phyloP scores from a whole-genome alignment of 164 flowering plant species.

The Chimonanthus salicifolius region DNA sequence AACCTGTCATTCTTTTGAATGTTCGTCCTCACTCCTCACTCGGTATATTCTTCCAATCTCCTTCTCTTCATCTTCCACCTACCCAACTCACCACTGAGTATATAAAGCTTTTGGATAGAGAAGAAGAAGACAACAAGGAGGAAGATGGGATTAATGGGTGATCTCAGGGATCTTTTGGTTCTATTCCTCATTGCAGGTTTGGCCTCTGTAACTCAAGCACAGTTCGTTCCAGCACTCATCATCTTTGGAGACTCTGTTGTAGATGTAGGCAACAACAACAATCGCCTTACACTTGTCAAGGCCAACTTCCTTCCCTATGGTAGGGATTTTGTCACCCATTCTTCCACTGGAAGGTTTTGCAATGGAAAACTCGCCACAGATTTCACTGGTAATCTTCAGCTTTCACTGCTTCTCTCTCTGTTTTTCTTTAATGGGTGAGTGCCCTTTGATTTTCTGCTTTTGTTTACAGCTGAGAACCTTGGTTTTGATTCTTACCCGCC shows the following conservation, averaged over 20 bases:
- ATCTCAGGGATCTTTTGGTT: conserved; percentile 10
- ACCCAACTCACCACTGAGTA: neutral
- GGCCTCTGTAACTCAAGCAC: conserved; percentile 26
- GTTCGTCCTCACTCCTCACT: neutral
- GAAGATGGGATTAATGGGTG: conserved; percentile 1
- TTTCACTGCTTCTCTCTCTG: neutral
- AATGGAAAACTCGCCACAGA: conserved; percentile 86
- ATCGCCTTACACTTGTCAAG: conserved; percentile 50
- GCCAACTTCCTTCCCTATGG: conserved; percentile 89
- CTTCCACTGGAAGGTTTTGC: conserved; percentile 82
- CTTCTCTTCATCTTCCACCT: neutral
- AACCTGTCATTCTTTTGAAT: no score
- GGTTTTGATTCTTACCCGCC: conserved; percentile 81
- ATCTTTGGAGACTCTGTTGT: conserved; percentile 89
- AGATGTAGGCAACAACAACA: conserved; percentile 85
- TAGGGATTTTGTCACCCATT: conserved; percentile 59
- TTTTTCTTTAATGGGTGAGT: neutral
- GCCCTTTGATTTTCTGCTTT: neutral
- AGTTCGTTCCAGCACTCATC: conserved; percentile 69
- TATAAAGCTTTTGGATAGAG: neutral
- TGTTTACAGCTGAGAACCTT: conserved; percentile 62
- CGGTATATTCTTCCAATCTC: neutral
- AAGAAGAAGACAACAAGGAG: conserved; percentile 21
- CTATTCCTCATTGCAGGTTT: conserved; percentile 13
- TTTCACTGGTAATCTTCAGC: conserved; percentile 51